phyloP scores from a whole-genome alignment of 495 filamentous ascomycete species.

The Penicillium cataractarum region DNA sequence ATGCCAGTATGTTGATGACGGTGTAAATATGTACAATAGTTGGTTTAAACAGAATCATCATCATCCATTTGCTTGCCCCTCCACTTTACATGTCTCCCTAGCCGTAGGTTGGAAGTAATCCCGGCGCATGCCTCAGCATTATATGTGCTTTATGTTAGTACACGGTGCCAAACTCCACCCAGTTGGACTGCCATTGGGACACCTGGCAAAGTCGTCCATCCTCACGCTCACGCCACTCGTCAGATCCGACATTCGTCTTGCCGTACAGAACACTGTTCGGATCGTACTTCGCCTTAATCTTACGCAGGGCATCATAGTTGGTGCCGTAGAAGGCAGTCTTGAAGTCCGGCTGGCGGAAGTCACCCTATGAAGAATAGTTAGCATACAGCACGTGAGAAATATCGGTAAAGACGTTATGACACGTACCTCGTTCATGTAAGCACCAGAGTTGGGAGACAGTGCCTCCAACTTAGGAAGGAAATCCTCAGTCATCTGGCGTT shows the following conservation, averaged over 20 bases:
- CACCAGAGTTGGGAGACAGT: constrained; percentile 39
- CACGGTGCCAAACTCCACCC: constrained; percentile 12
- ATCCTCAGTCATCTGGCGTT: constrained; percentile 42
- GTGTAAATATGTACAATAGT: constrained; percentile 51
- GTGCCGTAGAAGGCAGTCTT: constrained; percentile 55
- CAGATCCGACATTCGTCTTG: constrained; percentile 61
- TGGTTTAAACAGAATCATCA: constrained; percentile 4
- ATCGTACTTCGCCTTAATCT: constrained; percentile 56
- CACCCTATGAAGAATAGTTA: constrained; percentile 24
- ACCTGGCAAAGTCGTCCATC: constrained; percentile 40
- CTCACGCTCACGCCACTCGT: constrained; percentile 49
- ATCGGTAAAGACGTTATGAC: background rate
- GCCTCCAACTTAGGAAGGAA: constrained; percentile 48
- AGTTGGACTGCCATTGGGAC: constrained; percentile 10
- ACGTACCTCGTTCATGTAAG: constrained; percentile 40
- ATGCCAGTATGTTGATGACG: constrained; percentile 85
- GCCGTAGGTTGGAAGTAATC: background rate
- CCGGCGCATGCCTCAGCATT: background rate
- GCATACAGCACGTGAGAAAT: background rate
- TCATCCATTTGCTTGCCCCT: background rate
- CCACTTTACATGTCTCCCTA: background rate
- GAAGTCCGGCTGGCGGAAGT: constrained; percentile 55
- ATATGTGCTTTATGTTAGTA: background rate
- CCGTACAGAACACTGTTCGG: constrained; percentile 58
- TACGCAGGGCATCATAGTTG: constrained; percentile 42